Evolutionary conservation across 768 basidiomycete genomes (phyloP), one percentile per base, ranked within the genome.

Genomic region (Fistulinella prunicolor): DNA sequence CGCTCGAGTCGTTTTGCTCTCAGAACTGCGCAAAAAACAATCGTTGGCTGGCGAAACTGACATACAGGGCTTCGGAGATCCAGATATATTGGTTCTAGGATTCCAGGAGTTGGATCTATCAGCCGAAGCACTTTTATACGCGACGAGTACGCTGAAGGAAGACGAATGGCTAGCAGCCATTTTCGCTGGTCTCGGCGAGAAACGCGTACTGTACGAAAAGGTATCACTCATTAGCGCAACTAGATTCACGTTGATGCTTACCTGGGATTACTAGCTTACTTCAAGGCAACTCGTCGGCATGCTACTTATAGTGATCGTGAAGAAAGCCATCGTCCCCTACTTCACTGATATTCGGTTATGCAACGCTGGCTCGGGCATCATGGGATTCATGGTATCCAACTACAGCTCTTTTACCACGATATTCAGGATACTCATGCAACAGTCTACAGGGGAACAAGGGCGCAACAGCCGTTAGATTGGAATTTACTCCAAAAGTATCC

Each of bases 281-380:
- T 88, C 86, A 3, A 86, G 78, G 56, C 90, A 90, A 61, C 83
- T 93, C 17, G 89, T 92, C 30, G 90, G 90, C 29, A 87, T 90
- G 75, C 70, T 92, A n/a, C 66, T 92, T 17, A 59, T 92, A 10
- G 65, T 87, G 23, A 69, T 92, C 35, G 82, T 79, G 8, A 85
- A 80, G 64, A 84, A 76, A 46, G 52, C 62, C 0, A 54, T 86
- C 35, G 66, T 64, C 6, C 26, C 58, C 3, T 77, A 75, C 52
- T 85, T 92, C 51, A 67, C 71, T 22, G 74, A 82, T 34, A 65
- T 87, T 28, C 71, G 65, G 47, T 75, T 73, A 6, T 65, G 73
- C 17, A 68, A 75, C 0, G 80, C 79, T n/a, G 88, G 84, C 6
- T 78, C 83, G 3, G 89, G 89, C 0, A 80, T 90, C 21, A 74